A percentile compares a stretch with the other conserved stretches of the same genome.
Evolutionary conservation across 1,139 yeast genomes (phyloP).

Genomic region (Pichia sp.): DNA sequence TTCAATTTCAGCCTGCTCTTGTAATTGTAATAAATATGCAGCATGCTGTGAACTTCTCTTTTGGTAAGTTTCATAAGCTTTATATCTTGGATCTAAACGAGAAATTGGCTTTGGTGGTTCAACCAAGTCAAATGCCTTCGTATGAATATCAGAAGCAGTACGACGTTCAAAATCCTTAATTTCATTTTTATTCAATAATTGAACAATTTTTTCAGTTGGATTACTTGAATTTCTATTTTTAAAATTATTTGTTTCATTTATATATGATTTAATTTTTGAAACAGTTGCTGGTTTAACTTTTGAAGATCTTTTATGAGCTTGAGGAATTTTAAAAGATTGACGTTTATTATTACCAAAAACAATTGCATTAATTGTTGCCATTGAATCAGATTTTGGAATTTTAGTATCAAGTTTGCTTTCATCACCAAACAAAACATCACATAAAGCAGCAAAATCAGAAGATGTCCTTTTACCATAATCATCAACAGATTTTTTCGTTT

Average conservation of each 20-base stretch:
- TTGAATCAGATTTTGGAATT: conserved; percentile 25
- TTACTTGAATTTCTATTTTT: conserved; percentile 17
- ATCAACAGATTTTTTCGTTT: conserved; percentile 66
- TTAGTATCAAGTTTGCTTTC: conserved; percentile 16
- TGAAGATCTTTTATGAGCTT: conserved; percentile 2
- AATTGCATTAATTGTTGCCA: conserved; percentile 27
- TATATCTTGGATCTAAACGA: conserved; percentile 52
- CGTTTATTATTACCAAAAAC: conserved; percentile 20
- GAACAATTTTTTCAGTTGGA: conserved; percentile 28
- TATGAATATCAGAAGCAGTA: conserved; percentile 35
- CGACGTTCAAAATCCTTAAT: conserved; percentile 41
- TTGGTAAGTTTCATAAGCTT: conserved; percentile 28
- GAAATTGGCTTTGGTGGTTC: conserved; percentile 57
- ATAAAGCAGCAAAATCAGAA: conserved; percentile 68
- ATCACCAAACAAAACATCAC: conserved; percentile 63
- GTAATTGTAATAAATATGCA: conserved; percentile 17
- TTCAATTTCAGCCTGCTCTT: conserved; percentile 17
- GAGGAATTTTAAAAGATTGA: not conserved
- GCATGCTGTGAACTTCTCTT: conserved; percentile 26
- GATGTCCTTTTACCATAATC: conserved; percentile 71
- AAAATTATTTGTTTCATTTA: not conserved
- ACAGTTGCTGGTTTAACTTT: conserved; percentile 6
- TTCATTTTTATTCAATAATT: conserved; percentile 30
- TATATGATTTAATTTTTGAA: conserved; percentile 2
- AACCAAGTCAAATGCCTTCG: conserved; percentile 24